A percentile compares a stretch with the other conserved stretches of the same genome.
These are phyloP conservation scores for Marasmius oreades DNA, from an alignment of 1,284 basidiomycete genomes.

Conservation along the genomic window DNA sequence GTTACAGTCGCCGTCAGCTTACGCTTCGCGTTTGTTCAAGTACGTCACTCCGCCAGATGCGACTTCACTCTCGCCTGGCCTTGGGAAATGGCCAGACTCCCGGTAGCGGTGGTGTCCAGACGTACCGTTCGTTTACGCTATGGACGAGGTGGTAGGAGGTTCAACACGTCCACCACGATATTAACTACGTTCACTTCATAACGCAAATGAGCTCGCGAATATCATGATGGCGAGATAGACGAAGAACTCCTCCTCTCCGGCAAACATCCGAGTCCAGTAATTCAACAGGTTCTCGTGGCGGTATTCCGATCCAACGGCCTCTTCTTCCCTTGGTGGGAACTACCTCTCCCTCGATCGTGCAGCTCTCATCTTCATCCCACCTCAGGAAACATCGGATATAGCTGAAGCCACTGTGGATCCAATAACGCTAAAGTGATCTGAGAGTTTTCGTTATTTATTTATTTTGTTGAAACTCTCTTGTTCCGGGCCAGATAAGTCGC, in stretches of 20 bases:
- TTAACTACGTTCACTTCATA: background rate
- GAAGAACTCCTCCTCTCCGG: slow-evolving; percentile 25
- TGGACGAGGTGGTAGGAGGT: slow-evolving; percentile 79
- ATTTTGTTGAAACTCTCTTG: background rate
- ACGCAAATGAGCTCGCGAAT: slow-evolving; percentile 11
- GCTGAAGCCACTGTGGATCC: too few species aligned
- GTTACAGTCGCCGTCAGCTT: slow-evolving; percentile 46
- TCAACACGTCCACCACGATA: slow-evolving; percentile 46
- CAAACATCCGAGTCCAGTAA: background rate
- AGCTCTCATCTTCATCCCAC: too few species aligned
- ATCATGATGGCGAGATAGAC: slow-evolving; percentile 27
- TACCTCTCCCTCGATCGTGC: too few species aligned
- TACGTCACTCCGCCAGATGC: slow-evolving; percentile 38
- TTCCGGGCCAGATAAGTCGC: background rate
- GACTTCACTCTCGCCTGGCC: slow-evolving; percentile 26
- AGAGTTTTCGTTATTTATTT: background rate
- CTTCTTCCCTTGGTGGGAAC: background rate
- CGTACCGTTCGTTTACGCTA: slow-evolving; percentile 66
- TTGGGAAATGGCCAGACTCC: slow-evolving; percentile 26
- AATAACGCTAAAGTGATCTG: background rate
- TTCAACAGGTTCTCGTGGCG: background rate
- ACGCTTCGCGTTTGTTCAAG: slow-evolving; percentile 61
- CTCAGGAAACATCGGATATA: too few species aligned
- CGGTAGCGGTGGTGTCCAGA: slow-evolving; percentile 21
- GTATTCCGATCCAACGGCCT: background rate